A percentile compares a stretch with the other conserved stretches of the same genome.
These are phyloP conservation scores for Dispira parvispora DNA, from an alignment of 192 early-diverging fungal species.

Conservation along the genomic window DNA sequence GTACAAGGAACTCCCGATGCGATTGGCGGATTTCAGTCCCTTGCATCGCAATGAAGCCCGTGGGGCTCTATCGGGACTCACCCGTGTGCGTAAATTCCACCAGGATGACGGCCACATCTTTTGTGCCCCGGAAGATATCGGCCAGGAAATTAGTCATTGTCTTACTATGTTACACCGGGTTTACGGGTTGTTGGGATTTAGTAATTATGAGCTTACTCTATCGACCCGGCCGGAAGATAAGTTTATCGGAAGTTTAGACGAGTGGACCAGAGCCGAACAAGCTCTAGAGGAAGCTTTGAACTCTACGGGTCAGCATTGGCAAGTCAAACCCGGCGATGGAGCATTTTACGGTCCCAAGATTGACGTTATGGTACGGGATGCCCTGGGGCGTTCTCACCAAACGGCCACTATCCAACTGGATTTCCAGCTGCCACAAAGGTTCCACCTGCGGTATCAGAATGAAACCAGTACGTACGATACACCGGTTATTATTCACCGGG, in stretches of 20 bases:
- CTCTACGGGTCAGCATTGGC: constrained; percentile 39
- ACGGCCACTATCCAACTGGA: constrained; percentile 92
- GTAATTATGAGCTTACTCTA: constrained; percentile 55
- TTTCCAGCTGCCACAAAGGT: constrained; percentile 82
- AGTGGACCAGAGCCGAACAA: constrained; percentile 70
- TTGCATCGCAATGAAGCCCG: constrained; percentile 87
- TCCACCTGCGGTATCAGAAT: constrained; percentile 57
- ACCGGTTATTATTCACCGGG: constrained; percentile 91
- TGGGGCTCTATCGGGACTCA: constrained; percentile 77
- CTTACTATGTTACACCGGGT: constrained; percentile 63
- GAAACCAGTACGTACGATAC: constrained; percentile 40
- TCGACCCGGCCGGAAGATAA: constrained; percentile 62
- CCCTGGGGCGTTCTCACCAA: constrained; percentile 66
- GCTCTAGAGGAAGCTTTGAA: constrained; percentile 54
- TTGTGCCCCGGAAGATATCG: constrained; percentile 65
- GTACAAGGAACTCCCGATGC: constrained; percentile 75
- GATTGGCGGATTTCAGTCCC: constrained; percentile 84
- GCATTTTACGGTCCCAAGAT: constrained; percentile 98
- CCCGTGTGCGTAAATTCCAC: constrained; percentile 84
- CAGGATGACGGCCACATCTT: constrained; percentile 98
- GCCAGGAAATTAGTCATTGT: constrained; percentile 55
- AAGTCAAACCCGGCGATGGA: constrained; percentile 69
- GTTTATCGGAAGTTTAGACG: constrained; percentile 48
- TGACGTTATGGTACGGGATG: constrained; percentile 73
- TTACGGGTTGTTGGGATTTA: constrained; percentile 64